Evolutionary conservation across 805 yeast genomes (phyloP).

Genomic region (Candida endomychidarum): DNA sequence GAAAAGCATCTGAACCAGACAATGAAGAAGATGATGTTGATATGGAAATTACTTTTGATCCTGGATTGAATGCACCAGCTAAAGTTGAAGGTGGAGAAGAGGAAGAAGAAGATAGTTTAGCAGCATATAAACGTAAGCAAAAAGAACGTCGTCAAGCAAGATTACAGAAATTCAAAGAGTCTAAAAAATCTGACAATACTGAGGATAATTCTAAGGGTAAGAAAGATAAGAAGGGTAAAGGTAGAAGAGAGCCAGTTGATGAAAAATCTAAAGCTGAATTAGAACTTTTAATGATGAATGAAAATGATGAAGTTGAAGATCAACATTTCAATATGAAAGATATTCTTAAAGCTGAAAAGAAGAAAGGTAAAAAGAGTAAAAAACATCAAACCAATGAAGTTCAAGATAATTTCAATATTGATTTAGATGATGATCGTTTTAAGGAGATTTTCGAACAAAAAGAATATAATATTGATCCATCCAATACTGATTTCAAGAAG

Average conservation of each 20-base stretch:
- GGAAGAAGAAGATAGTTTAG: constrained; percentile 71
- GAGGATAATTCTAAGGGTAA: constrained; percentile 60
- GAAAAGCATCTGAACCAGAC: constrained; percentile 23
- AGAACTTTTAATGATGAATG: constrained; percentile 71
- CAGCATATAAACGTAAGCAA: constrained; percentile 79
- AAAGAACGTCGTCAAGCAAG: constrained; percentile 89
- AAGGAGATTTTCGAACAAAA: constrained; percentile 84
- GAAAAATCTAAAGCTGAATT: constrained; percentile 56
- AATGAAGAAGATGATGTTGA: constrained; percentile 69
- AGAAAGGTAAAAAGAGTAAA: constrained; percentile 45
- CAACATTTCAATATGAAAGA: constrained; percentile 80
- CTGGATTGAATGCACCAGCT: constrained; percentile 57
- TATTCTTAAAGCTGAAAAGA: constrained; percentile 68
- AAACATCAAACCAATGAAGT: constrained; percentile 53
- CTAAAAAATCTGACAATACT: constrained; percentile 17
- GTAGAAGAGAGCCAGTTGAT: constrained; percentile 17
- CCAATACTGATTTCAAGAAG: constrained; percentile 84
- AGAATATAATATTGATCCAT: constrained; percentile 92
- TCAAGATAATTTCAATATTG: constrained; percentile 58
- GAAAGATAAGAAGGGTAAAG: constrained; percentile 24
- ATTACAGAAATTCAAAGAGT: constrained; percentile 69
- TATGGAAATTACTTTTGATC: constrained; percentile 94
- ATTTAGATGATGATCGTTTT: constrained; percentile 83
- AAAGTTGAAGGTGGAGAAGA: constrained; percentile 36
- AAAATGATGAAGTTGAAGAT: constrained; percentile 41